Evolutionary conservation across 2,329 filamentous ascomycete species (phyloP), one percentile per base, ranked within the genome.

Genomic region (Aspergillus latus): DNA sequence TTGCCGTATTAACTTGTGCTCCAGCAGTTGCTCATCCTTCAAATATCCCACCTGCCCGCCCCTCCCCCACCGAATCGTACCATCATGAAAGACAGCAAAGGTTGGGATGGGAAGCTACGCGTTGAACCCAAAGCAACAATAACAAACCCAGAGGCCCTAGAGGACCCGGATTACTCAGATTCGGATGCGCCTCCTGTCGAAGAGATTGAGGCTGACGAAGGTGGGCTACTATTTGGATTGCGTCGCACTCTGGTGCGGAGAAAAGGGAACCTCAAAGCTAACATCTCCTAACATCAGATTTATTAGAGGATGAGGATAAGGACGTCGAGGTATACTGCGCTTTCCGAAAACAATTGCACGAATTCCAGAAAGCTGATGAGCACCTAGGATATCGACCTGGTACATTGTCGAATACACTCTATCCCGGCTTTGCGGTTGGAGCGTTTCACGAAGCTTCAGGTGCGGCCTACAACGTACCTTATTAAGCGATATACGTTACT

Each of bases 81-180:
- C 26, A 67, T 46, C 34, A 74, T 74, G 74, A 76, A 74, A 58
- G 74, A 74, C 62, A 74, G 70, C 57, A 73, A 73, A 62, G 76
- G 76, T 49, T 78, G 75, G 76, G 76, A 78, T 61, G 76, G 76
- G 30, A 79, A 79, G 62, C 61, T 78, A 57, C 66, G 76, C 42
- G 76, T 96, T 49, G 86, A 89, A 59, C 86, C 86, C 66, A 87
- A 84, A 68, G 81, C 86, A 2, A 78, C 84, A 32, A 77, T 95
- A 46, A 79, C 83, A 26, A 95, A 96, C 67, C 88, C 90, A 2
- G 90, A 94, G 68, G 90, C 89, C 8, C 74, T 96, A 50, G 89
- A 88, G 43, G 92, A 97, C 66, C 85, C 89, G 0, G 92, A 96
- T 52, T 91, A 93, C 69, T 94, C 90, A 11, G 92, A 90, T 63